Conservation (phyloP, 192 early-diverging fungal genomes). For the Coemansia sp. region DNA sequence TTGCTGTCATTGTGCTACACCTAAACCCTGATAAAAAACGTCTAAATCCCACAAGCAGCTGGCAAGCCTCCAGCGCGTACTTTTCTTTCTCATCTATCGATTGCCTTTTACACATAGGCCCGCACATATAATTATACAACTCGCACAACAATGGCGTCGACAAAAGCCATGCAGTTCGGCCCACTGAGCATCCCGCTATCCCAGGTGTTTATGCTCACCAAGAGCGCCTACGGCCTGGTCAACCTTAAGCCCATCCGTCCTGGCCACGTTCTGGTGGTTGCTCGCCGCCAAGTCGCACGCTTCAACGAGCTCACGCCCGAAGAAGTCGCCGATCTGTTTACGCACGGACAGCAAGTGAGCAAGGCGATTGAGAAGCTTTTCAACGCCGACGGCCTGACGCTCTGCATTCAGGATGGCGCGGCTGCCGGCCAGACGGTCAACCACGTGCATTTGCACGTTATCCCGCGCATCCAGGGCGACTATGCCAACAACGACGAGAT, state of each 20-base stretch:
- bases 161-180: slow-evolving; percentile 57
- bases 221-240: slow-evolving; percentile 73
- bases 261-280: slow-evolving; percentile 76
- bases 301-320: slow-evolving; percentile 73
- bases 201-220: slow-evolving; percentile 73
- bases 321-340: slow-evolving; percentile 79
- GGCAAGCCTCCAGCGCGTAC: too few relatives aligned
- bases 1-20: too few relatives aligned
- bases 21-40: too few relatives aligned
- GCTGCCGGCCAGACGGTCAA: slow-evolving; percentile 77
- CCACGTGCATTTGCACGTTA: slow-evolving; percentile 90
- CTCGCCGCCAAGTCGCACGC: slow-evolving; percentile 63
- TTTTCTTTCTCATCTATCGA: background rate
- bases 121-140: background rate
- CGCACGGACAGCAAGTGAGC: slow-evolving; percentile 73
- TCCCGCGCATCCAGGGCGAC: slow-evolving; percentile 77
- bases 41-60: too few relatives aligned
- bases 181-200: slow-evolving; percentile 62
- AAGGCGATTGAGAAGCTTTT: slow-evolving; percentile 70
- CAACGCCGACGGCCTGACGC: slow-evolving; percentile 65
- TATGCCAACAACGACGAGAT: slow-evolving; percentile 86
- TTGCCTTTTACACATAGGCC: background rate
- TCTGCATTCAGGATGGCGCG: slow-evolving; percentile 76
- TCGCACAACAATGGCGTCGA: background rate
- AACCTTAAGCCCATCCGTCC: slow-evolving; percentile 90